Conservation (phyloP, 2,329 filamentous ascomycete species). For the Clarireedia sp. region DNA sequence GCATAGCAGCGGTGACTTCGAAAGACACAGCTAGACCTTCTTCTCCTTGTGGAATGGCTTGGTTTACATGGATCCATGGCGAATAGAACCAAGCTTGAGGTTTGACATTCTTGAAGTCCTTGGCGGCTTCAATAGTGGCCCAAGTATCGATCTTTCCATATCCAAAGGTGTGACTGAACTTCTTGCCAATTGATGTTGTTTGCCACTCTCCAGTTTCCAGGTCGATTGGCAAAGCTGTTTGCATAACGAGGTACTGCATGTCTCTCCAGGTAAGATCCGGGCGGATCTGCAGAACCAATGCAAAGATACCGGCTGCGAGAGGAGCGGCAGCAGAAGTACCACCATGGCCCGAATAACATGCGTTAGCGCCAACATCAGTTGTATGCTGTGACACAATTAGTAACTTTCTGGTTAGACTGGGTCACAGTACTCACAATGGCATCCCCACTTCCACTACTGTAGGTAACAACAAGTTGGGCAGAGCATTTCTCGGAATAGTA, state of each 20-base stretch:
- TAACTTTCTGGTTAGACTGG: not conserved
- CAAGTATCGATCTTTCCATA: conserved; percentile 94
- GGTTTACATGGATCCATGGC: conserved; percentile 86
- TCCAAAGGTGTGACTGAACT: conserved; percentile 90
- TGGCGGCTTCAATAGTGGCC: conserved; percentile 75
- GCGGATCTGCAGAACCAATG: conserved; percentile 74
- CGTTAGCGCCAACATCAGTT: conserved; percentile 80
- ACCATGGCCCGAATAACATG: conserved; percentile 75
- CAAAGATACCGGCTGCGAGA: conserved; percentile 84
- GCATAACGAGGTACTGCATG: conserved; percentile 80
- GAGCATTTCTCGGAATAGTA: conserved; percentile 97
- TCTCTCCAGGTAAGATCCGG: conserved; percentile 91
- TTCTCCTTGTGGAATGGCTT: conserved; percentile 76
- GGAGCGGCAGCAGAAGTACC: conserved; percentile 94
- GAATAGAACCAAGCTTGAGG: conserved; percentile 93
- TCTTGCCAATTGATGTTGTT: conserved; percentile 68
- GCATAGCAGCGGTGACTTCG: conserved; percentile 72
- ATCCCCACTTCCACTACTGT: conserved; percentile 83
- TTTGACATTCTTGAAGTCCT: conserved; percentile 80
- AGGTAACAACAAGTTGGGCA: conserved; percentile 90
- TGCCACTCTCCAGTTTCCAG: conserved; percentile 71
- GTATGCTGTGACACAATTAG: conserved; percentile 54
- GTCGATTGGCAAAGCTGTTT: conserved; percentile 77
- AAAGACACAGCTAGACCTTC: conserved; percentile 73
- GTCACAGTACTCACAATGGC: conserved; percentile 53